A percentile compares a stretch with the other conserved stretches of the same genome.
Evolutionary conservation across 352 stramenopile genomes (phyloP).

Genomic region (Pythium aquatile): DNA sequence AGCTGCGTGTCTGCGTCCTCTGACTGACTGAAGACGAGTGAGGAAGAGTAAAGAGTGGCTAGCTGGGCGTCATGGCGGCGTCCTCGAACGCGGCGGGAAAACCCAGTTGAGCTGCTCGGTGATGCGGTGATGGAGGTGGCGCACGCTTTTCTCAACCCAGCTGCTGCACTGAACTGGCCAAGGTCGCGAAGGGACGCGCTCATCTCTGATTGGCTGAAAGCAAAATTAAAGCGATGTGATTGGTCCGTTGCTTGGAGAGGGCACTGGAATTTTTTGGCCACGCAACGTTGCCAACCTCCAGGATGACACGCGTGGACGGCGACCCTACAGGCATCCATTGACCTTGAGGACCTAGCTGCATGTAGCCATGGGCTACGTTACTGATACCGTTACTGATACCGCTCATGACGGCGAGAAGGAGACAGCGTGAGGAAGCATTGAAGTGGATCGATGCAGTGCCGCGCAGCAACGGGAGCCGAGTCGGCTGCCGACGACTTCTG

Average conservation of each 20-base stretch:
- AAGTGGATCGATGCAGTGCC: neutral
- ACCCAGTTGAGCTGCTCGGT: neutral
- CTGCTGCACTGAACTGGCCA: conserved; percentile 20
- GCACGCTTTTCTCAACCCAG: conserved; percentile 14
- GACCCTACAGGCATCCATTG: neutral
- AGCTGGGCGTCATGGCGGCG: neutral
- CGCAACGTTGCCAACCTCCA: neutral
- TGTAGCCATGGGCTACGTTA: neutral
- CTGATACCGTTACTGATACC: neutral
- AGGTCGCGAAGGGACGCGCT: conserved; percentile 17
- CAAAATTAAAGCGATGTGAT: conserved; percentile 13
- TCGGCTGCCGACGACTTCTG: neutral
- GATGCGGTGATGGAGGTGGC: neutral
- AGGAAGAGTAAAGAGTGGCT: conserved; percentile 5
- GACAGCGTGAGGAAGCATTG: neutral
- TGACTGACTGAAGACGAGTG: conserved; percentile 1
- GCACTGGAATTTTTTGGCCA: neutral
- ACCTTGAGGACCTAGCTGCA: neutral
- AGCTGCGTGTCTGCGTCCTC: conserved; percentile 3
- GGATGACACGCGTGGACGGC: neutral
- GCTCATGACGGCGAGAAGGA: neutral
- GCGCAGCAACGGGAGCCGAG: neutral
- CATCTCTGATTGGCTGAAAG: conserved; percentile 22
- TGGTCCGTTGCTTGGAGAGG: neutral
- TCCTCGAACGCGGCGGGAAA: conserved; percentile 3